Percentiles rank a stretch among this genome's conserved stretches.
These are phyloP conservation scores for Paecilomyces dactylethromorphus DNA, from an alignment of 2,329 filamentous ascomycete genomes.

Conservation along the genomic window DNA sequence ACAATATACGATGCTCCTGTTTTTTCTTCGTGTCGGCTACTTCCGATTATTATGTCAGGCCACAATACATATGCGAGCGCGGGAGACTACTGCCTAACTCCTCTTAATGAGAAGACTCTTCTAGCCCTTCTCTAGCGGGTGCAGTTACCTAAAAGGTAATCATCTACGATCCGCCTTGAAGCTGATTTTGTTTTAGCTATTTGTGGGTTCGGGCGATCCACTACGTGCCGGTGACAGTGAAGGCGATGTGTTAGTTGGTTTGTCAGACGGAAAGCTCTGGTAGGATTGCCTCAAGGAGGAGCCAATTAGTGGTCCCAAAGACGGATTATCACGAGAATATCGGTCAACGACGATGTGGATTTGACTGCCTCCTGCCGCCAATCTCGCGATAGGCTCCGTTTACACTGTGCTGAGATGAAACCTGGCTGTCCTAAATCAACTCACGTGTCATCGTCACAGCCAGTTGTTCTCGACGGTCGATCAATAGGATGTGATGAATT, in stretches of 20 bases:
- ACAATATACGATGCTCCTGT: neutral
- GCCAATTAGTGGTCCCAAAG: neutral
- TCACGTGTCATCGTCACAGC: neutral
- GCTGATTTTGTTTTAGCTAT: neutral
- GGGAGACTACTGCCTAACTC: neutral
- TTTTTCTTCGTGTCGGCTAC: neutral
- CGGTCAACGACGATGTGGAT: neutral
- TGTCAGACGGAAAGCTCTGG: neutral
- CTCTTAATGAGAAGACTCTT: neutral
- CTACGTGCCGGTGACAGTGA: neutral
- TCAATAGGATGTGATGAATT: neutral
- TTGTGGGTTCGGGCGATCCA: neutral
- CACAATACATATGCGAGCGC: neutral
- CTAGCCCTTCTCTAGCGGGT: neutral
- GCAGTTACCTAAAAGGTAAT: neutral
- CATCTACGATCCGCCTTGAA: neutral
- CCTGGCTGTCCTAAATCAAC: neutral
- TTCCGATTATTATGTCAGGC: neutral
- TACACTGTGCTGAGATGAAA: neutral
- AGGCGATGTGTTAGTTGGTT: too few species aligned
- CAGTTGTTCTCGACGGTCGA: neutral
- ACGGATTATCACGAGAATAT: neutral
- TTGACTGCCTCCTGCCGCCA: neutral
- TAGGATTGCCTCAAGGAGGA: neutral
- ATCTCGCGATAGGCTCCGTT: neutral